A percentile compares a stretch with the other conserved stretches of the same genome.
Conservation (phyloP, 768 basidiomycete species). For the Phallus indusiatus region DNA sequence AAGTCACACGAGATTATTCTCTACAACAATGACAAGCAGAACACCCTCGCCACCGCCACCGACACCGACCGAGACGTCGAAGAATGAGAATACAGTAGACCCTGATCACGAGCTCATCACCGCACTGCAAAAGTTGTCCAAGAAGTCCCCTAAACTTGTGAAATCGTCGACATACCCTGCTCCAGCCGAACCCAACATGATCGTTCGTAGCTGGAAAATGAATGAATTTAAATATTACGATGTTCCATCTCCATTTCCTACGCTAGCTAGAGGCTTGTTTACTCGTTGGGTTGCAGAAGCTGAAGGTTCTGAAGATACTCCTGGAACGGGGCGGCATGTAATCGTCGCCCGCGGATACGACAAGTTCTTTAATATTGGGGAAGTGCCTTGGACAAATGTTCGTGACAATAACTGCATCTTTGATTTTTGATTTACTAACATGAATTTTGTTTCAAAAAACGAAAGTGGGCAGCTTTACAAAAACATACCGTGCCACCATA, state of each 20-base stretch:
- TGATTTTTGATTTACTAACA: too few species aligned
- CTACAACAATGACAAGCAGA: too few species aligned
- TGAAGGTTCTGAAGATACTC: constrained; percentile 15
- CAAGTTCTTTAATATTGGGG: constrained; percentile 98
- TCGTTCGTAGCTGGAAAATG: constrained; percentile 90
- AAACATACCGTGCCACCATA: constrained; percentile 68
- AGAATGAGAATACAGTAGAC: too few species aligned
- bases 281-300: constrained; percentile 30
- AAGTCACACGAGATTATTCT: too few species aligned
- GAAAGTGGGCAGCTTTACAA: constrained; percentile 77
- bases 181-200: constrained; percentile 44
- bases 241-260: constrained; percentile 86
- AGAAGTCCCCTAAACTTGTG: constrained; percentile 55
- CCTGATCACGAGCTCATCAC: constrained; percentile 51
- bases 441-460: too few species aligned
- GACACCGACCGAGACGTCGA: too few species aligned
- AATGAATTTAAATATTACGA: constrained; percentile 93
- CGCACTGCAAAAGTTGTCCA: constrained; percentile 42
- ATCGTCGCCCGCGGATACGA: constrained; percentile 92
- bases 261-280: constrained; percentile 89
- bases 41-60: too few species aligned
- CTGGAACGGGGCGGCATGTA: constrained; percentile 26
- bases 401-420: not conserved
- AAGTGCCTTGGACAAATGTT: constrained; percentile 87
- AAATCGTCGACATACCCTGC: constrained; percentile 46